Evolutionary conservation across 768 basidiomycete species (phyloP), one percentile per base, ranked within the genome.

Genomic region (Lactarius akahatsu): DNA sequence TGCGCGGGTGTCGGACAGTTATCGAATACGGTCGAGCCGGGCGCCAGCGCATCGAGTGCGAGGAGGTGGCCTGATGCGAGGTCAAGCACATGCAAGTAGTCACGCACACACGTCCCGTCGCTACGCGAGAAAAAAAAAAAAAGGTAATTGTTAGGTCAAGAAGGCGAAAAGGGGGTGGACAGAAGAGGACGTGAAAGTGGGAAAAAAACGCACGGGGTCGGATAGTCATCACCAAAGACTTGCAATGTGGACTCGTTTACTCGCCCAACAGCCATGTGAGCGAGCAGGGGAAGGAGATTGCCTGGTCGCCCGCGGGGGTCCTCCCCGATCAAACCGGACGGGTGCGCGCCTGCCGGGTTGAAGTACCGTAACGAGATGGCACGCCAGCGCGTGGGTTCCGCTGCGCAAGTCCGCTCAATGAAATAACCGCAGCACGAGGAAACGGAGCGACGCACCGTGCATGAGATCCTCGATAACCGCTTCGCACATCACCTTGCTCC

Each of bases 281-380:
- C 92, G 45, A 98, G 85, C 10, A 98, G 80, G 8, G 97, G 97
- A 36, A 99, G 80, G 50, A 99, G 83, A 77, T 99, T 99, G 62
- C 92, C 94, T 8, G 97, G 97, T 62, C 93, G 88, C 43, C 97
- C 97, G 57, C 85, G 82, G n/a, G 97, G 97, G 73, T 98, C 96
- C 77, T 99, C 97, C 26, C 97, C 97, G 62, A 99, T 96, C 67
- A 81, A 77, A 50, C 97, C 97, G 26, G 95, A 97, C 2, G 95
- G 93, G 77, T 98, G 96, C 1, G 96, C 96, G n/a, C 97, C 97
- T 43, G 94, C 97, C 69, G 97, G 97, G 77, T 99, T 99, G 90
- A 99, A 99, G 79, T 98, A 99, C 63, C 97, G 85, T 69, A 98
- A 81, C 55, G 92, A 92, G 73, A 97, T 85, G 0, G 87, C 92